Evolutionary conservation across 192 early-diverging fungal genomes (phyloP).

Genomic region (Chytriomyces sp.): DNA sequence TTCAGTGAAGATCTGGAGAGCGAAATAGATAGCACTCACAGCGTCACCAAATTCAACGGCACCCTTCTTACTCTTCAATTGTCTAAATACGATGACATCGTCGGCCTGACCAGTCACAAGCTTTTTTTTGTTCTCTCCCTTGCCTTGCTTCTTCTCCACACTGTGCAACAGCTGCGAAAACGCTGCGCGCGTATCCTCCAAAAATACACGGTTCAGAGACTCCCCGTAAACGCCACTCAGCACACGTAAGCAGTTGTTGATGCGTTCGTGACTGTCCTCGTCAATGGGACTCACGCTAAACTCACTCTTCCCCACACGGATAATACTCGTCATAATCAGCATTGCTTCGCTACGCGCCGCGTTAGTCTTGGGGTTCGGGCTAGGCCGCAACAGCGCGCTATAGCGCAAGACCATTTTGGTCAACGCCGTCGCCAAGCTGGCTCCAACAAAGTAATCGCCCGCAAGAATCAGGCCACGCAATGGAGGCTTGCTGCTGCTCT

Average conservation of each 20-base stretch:
- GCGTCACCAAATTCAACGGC: constrained; percentile 67
- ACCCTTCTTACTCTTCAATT: constrained; percentile 75
- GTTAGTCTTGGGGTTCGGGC: constrained; percentile 60
- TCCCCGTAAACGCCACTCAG: constrained; percentile 43
- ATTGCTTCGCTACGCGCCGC: constrained; percentile 92
- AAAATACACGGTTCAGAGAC: constrained; percentile 60
- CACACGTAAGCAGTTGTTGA: constrained; percentile 76
- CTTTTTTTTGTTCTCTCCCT: constrained; percentile 67
- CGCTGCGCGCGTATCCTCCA: constrained; percentile 61
- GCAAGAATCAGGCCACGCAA: constrained; percentile 78
- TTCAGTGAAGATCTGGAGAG: no score
- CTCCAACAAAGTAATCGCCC: constrained; percentile 91
- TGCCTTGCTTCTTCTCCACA: constrained; percentile 68
- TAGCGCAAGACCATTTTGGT: constrained; percentile 90
- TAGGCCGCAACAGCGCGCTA: constrained; percentile 18
- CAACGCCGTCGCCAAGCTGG: constrained; percentile 86
- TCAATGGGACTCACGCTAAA: constrained; percentile 88
- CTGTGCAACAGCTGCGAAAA: constrained; percentile 70
- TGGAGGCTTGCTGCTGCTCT: constrained; percentile 61
- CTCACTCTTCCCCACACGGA: constrained; percentile 87
- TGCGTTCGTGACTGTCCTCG: constrained; percentile 94
- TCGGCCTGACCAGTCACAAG: constrained; percentile 72
- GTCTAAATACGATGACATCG: constrained; percentile 85
- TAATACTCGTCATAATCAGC: constrained; percentile 96
- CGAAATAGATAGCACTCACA: constrained; percentile 15